Conservation (phyloP, 176 grass and related monocot genomes). For the Dactylis glomerata region DNA sequence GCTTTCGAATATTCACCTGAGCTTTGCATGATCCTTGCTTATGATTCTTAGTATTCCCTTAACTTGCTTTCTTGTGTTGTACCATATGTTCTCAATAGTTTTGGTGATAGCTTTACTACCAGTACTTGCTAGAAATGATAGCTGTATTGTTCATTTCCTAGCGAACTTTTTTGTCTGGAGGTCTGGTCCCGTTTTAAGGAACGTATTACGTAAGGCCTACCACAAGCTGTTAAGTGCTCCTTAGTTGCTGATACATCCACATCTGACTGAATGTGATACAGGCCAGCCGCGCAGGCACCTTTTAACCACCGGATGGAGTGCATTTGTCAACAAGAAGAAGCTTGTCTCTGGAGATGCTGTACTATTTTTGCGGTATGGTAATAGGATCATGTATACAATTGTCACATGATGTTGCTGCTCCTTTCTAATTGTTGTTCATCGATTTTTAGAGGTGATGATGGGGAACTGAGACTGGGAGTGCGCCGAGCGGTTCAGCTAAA, state of each 20-base stretch:
- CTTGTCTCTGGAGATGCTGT: conserved; percentile 88
- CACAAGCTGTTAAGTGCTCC: conserved; percentile 26
- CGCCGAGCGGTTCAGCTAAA: conserved; percentile 70
- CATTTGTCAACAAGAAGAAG: conserved; percentile 98
- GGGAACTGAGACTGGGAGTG: conserved; percentile 78
- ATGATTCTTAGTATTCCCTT: not conserved
- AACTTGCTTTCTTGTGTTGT: conserved; percentile 8
- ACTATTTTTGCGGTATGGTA: conserved; percentile 77
- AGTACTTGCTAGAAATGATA: not conserved
- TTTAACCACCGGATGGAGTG: conserved; percentile 97
- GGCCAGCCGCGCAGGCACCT: conserved; percentile 97
- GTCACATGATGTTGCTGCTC: not conserved
- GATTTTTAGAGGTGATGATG: conserved; percentile 73
- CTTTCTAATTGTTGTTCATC: not conserved
- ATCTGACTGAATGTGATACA: conserved; percentile 50
- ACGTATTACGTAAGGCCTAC: conserved; percentile 22
- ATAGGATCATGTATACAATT: not conserved
- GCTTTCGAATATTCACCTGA: not conserved
- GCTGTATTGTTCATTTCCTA: not conserved
- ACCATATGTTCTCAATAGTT: not conserved
- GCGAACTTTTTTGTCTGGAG: not conserved
- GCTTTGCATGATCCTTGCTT: not conserved
- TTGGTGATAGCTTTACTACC: not conserved
- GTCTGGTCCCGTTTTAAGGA: conserved; percentile 15
- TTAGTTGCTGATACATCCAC: conserved; percentile 38